These are phyloP conservation scores for Pachysandra terminalis DNA, from an alignment of 164 flowering plant genomes.

Conservation along the genomic window DNA sequence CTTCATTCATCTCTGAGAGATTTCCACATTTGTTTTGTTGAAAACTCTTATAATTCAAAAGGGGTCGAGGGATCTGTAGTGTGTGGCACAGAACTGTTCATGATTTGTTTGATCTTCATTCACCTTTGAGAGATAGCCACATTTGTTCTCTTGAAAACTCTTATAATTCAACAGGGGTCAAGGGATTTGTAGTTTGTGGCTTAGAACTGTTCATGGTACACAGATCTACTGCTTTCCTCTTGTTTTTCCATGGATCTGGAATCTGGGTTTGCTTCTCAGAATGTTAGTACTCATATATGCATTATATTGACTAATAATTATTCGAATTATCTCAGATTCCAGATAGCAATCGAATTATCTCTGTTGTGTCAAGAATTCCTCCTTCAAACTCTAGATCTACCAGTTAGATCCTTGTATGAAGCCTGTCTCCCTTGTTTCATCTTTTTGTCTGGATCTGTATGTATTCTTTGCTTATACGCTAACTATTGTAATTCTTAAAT, in stretches of 20 bases:
- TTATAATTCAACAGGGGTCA: too few relatives aligned
- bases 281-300: neutral
- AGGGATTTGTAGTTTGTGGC: neutral
- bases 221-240: neutral
- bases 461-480: too few relatives aligned
- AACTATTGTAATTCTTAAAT: too few relatives aligned
- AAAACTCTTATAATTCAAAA: neutral
- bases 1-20: neutral
- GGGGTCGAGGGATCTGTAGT: too few relatives aligned
- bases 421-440: neutral
- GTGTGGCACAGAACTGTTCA: neutral
- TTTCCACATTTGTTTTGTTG: neutral
- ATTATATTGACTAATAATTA: neutral
- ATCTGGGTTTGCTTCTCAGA: neutral
- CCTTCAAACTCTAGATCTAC: slow-evolving; percentile 7
- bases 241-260: slow-evolving; percentile 2
- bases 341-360: neutral
- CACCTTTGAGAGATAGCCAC: neutral
- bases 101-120: too few relatives aligned
- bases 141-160: neutral
- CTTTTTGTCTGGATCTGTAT: neutral
- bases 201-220: neutral
- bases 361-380: neutral
- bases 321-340: neutral
- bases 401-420: neutral